Percentiles rank a stretch among this genome's conserved stretches.
Conservation (phyloP, 2,329 filamentous ascomycete species). For the Hawksworthiomyces lignivorus region DNA sequence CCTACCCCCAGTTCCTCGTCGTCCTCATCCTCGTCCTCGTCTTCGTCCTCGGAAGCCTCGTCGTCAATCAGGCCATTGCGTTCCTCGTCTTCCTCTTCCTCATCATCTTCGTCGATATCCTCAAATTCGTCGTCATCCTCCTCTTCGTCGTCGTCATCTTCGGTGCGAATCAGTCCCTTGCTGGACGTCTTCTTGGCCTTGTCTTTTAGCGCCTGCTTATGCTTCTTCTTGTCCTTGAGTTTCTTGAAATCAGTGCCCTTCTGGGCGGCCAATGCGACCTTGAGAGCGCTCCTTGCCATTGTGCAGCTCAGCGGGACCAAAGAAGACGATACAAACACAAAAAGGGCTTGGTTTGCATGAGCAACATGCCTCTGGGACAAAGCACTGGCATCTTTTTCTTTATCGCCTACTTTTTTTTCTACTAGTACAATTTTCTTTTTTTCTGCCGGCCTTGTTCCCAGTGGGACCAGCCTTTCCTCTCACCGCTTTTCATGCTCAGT, state of each 20-base stretch:
- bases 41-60: slow-evolving; percentile 28
- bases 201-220: slow-evolving; percentile 33
- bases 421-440: too few relatives aligned
- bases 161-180: not conserved
- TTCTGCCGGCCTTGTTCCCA: too few relatives aligned
- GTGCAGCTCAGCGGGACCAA: too few relatives aligned
- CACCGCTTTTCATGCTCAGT: too few relatives aligned
- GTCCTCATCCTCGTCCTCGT: slow-evolving; percentile 22
- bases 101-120: slow-evolving; percentile 27
- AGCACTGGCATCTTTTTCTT: too few relatives aligned
- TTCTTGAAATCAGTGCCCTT: slow-evolving; percentile 48
- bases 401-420: too few relatives aligned
- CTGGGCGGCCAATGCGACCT: slow-evolving; percentile 46
- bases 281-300: slow-evolving; percentile 37
- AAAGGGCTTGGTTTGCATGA: too few relatives aligned
- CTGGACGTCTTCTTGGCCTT: slow-evolving; percentile 21
- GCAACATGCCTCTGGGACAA: too few relatives aligned
- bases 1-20: slow-evolving; percentile 20
- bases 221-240: slow-evolving; percentile 40
- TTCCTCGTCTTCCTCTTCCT: slow-evolving; percentile 22
- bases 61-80: slow-evolving; percentile 18
- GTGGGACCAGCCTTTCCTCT: too few relatives aligned
- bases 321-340: too few relatives aligned
- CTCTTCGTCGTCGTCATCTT: slow-evolving; percentile 17
- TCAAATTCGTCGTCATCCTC: slow-evolving; percentile 31